These are phyloP conservation scores for Suillus decipiens DNA, from an alignment of 768 basidiomycete genomes.

Conservation along the genomic window DNA sequence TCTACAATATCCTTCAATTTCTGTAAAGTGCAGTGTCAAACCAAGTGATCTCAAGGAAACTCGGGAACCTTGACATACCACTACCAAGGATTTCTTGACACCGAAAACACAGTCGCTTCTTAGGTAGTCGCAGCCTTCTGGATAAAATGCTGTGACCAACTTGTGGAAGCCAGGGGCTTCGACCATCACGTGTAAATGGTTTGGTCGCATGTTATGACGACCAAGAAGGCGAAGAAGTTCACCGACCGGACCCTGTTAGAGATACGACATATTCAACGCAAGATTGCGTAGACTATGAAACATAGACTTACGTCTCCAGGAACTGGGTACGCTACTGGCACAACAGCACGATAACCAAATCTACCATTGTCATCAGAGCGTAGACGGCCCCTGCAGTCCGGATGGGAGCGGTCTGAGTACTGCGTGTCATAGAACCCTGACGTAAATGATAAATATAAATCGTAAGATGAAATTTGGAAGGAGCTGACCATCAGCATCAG, in stretches of 20 bases:
- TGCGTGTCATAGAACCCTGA: constrained; percentile 44
- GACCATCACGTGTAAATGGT: constrained; percentile 76
- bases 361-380: constrained; percentile 58
- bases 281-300: constrained; percentile 10
- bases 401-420: constrained; percentile 53
- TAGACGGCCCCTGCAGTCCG: constrained; percentile 77
- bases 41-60: neutral
- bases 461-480: constrained; percentile 36
- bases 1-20: constrained; percentile 56
- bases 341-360: constrained; percentile 72
- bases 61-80: constrained; percentile 48
- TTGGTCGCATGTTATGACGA: constrained; percentile 78
- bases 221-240: constrained; percentile 53
- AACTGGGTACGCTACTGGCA: constrained; percentile 71
- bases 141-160: constrained; percentile 74
- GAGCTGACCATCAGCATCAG: constrained; percentile 57
- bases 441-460: neutral
- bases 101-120: constrained; percentile 80
- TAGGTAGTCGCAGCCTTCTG: constrained; percentile 67
- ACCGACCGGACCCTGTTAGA: constrained; percentile 68
- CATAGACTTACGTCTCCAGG: constrained; percentile 57
- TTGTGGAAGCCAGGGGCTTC: constrained; percentile 72
- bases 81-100: constrained; percentile 74
- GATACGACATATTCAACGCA: constrained; percentile 14
- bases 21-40: constrained; percentile 32